Conservation (phyloP, 2,329 filamentous ascomycete species). For the Aspergillus sp. region DNA sequence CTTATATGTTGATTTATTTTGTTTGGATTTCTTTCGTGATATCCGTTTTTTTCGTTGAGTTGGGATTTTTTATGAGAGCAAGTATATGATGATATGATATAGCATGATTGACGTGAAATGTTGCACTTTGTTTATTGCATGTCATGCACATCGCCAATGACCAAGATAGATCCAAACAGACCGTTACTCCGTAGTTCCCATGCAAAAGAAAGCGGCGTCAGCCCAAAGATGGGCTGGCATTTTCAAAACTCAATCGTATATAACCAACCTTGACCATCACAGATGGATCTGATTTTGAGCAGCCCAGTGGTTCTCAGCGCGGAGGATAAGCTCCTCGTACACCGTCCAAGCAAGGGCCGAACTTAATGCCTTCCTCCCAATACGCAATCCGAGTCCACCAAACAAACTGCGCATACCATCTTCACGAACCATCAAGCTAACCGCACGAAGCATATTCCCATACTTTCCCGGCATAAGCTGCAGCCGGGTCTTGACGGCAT, state of each 20-base stretch:
- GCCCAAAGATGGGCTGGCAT: neutral
- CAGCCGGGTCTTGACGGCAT: constrained; percentile 90
- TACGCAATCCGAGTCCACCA: constrained; percentile 76
- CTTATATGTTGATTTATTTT: constrained; percentile 1
- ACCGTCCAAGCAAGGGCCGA: constrained; percentile 95
- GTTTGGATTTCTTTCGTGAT: constrained; percentile 7
- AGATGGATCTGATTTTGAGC: constrained; percentile 19
- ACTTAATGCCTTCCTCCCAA: constrained; percentile 85
- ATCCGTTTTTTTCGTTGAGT: constrained; percentile 1
- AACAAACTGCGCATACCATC: constrained; percentile 77
- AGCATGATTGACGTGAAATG: constrained; percentile 1
- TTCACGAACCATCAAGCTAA: constrained; percentile 68
- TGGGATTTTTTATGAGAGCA: neutral
- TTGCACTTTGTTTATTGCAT: neutral
- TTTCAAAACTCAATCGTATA: neutral
- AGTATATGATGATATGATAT: constrained; percentile 2
- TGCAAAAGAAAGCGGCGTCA: neutral
- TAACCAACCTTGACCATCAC: constrained; percentile 4
- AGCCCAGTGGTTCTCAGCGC: constrained; percentile 50
- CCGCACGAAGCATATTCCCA: constrained; percentile 72
- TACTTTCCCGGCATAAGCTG: constrained; percentile 83
- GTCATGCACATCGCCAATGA: neutral
- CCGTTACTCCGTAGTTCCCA: neutral
- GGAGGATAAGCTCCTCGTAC: constrained; percentile 84
- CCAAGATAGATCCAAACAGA: neutral